Base-by-base conservation (phyloP, 2,329 filamentous ascomycete species). In the Talaromyces sp. region DNA sequence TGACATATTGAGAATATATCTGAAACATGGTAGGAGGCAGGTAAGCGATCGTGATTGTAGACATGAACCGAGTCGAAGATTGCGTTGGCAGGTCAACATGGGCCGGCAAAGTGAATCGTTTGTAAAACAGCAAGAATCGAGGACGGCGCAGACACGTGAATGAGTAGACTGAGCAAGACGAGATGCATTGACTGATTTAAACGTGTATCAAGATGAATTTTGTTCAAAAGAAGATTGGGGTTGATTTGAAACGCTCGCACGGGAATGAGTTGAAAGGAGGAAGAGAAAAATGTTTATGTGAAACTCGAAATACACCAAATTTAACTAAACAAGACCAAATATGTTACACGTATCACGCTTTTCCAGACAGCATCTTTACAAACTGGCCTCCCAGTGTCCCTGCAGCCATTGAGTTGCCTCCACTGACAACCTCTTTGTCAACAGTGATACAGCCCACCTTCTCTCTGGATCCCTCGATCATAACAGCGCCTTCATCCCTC, bases 371-470 rank as follows among this genome's bases (percentile, higher is more conserved):
- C 70, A 72, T 73, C 32, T 62, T 63, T 58, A 75, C 58, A 63
- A 75, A 74, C 54, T 69, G 64, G 60, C 70, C 66, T 12, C 72
- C 73, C 19, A 75, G 59, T 54, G 65, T 63, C 54, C 67, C 64
- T 9, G 73, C 72, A 3, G 71, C 70, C 64, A 68, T 56, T 17
- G 72, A 73, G 62, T 74, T 74, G 8, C 67, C 71, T 1, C 69
- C 72, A 3, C 67, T 71, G 4, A 74, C 65, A 56, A 75, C 60
- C 64, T 80, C 78, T 1, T 75, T 65, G 65, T 80, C 74, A 12
- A 79, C 70, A 0, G 76, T 79, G 5, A 79, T 76, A 19, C 66
- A 68, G 0, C 77, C 78, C 60, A 75, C 46, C 58, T 74, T 75
- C 68, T 77, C 75, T 6, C 67, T 65, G 1, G 70, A 24, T 1